These are phyloP conservation scores for Sugiyamaella sp. DNA, from an alignment of 1,139 yeast genomes.

Conservation along the genomic window DNA sequence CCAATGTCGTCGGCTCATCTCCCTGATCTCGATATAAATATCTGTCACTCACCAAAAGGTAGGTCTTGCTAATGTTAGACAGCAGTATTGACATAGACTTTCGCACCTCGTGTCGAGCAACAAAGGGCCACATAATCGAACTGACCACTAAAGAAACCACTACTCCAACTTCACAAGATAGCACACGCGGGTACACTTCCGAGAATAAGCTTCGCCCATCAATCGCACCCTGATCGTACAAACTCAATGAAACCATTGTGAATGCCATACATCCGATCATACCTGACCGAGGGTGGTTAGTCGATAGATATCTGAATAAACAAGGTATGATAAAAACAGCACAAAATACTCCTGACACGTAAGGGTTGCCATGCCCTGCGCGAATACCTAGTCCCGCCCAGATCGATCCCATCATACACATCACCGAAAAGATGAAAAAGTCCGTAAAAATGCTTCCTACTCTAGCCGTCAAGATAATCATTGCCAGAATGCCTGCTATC, in stretches of 20 bases:
- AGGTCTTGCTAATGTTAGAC: conserved; percentile 50
- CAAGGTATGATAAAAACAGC: conserved; percentile 44
- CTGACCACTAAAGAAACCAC: conserved; percentile 45
- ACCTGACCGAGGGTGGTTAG: conserved; percentile 48
- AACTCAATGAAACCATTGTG: conserved; percentile 45
- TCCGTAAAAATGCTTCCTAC: conserved; percentile 50
- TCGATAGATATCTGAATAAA: conserved; percentile 42
- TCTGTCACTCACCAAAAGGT: conserved; percentile 52
- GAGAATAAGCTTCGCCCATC: conserved; percentile 26
- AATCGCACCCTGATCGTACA: conserved; percentile 27
- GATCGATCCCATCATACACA: conserved; percentile 47
- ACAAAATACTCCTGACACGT: conserved; percentile 48
- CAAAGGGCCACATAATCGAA: conserved; percentile 55
- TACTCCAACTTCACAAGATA: conserved; percentile 48
- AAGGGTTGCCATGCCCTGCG: conserved; percentile 45
- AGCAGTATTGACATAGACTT: conserved; percentile 47
- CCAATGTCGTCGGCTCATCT: conserved; percentile 51
- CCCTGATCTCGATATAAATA: conserved; percentile 51
- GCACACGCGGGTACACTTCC: conserved; percentile 47
- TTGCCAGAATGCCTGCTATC: conserved; percentile 49
- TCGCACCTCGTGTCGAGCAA: conserved; percentile 49
- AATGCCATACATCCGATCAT: conserved; percentile 47
- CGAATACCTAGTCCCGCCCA: conserved; percentile 53
- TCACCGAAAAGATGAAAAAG: conserved; percentile 41
- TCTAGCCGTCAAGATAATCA: conserved; percentile 47